phyloP scores from a whole-genome alignment of 768 basidiomycete genomes.

The Auricularia sp. region DNA sequence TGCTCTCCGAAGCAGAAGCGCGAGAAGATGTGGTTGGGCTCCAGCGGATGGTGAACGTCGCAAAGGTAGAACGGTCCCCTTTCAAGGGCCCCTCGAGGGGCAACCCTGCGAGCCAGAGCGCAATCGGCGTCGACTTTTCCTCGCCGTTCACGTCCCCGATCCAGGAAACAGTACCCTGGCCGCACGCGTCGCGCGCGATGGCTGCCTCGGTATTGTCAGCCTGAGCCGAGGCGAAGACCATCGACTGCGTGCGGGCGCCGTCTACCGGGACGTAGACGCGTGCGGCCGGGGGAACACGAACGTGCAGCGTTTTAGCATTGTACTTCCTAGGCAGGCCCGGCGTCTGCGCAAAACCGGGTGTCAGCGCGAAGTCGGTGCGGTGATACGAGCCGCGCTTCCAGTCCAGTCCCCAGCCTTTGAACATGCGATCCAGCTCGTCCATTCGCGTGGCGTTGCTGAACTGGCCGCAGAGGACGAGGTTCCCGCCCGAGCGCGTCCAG shows the following conservation, averaged over 20 bases:
- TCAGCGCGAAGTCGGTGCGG: conserved; percentile 28
- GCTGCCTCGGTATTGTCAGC: conserved; percentile 17
- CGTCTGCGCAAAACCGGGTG: conserved; percentile 12
- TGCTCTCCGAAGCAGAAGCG: too few relatives aligned
- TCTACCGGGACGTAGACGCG: conserved; percentile 23
- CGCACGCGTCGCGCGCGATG: conserved; percentile 17
- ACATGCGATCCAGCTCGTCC: conserved; percentile 14
- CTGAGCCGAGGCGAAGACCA: conserved; percentile 12
- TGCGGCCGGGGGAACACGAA: conserved; percentile 19
- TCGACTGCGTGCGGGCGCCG: conserved; percentile 12
- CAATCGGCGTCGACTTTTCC: conserved; percentile 17
- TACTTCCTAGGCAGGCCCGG: not conserved
- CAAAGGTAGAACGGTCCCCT: not conserved
- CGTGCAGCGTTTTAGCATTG: conserved; percentile 29
- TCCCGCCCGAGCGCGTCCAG: conserved; percentile 29
- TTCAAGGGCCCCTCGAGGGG: not conserved
- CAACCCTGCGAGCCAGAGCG: conserved; percentile 27
- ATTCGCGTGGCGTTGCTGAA: conserved; percentile 22
- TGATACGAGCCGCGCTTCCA: conserved; percentile 33
- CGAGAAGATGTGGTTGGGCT: not conserved
- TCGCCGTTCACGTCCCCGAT: conserved; percentile 27
- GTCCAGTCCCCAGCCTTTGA: conserved; percentile 22
- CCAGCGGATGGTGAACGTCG: not conserved
- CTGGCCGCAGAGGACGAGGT: conserved; percentile 24
- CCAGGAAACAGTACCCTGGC: conserved; percentile 25